phyloP scores from a whole-genome alignment of 2,329 filamentous ascomycete genomes.

The Xylariaceae sp. region DNA sequence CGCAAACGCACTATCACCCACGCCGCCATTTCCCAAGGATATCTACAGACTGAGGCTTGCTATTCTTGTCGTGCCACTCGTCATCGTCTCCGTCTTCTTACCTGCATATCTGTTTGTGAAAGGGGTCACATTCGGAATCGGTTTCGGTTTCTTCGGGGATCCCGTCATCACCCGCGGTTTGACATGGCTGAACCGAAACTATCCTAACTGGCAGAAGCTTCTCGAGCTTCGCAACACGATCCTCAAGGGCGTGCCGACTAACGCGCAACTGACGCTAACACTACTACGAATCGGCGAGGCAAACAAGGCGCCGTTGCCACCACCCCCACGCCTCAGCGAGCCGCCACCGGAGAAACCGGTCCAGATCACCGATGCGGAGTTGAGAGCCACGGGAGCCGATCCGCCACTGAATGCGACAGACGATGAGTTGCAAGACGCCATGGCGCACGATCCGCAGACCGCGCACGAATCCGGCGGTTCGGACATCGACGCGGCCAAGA shows the following conservation, averaged over 20 bases:
- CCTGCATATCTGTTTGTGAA: conserved; percentile 67
- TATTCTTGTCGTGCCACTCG: conserved; percentile 52
- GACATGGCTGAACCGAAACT: conserved; percentile 58
- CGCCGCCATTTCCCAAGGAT: conserved; percentile 60
- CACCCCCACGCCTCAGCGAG: conserved; percentile 45
- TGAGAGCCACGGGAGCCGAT: conserved; percentile 51
- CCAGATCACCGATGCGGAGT: conserved; percentile 48
- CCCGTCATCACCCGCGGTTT: conserved; percentile 68
- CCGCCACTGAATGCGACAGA: conserved; percentile 61
- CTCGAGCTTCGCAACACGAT: conserved; percentile 75
- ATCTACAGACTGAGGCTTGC: conserved; percentile 58
- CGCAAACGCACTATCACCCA: conserved; percentile 61
- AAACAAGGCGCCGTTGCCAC: conserved; percentile 77
- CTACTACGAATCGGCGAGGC: conserved; percentile 80
- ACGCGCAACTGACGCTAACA: conserved; percentile 81
- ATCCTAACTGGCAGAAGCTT: conserved; percentile 75
- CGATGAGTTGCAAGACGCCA: conserved; percentile 68
- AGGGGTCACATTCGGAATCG: conserved; percentile 65
- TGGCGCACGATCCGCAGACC: conserved; percentile 46
- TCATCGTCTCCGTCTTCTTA: conserved; percentile 56
- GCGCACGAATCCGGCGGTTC: conserved; percentile 43
- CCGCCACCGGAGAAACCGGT: conserved; percentile 43
- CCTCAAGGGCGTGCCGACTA: conserved; percentile 81
- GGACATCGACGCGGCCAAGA: conserved; percentile 52
- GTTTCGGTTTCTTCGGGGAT: conserved; percentile 79